phyloP scores from a whole-genome alignment of 78 protist genomes.

The slime mould (Dictyostelium discoideum) region DNA sequence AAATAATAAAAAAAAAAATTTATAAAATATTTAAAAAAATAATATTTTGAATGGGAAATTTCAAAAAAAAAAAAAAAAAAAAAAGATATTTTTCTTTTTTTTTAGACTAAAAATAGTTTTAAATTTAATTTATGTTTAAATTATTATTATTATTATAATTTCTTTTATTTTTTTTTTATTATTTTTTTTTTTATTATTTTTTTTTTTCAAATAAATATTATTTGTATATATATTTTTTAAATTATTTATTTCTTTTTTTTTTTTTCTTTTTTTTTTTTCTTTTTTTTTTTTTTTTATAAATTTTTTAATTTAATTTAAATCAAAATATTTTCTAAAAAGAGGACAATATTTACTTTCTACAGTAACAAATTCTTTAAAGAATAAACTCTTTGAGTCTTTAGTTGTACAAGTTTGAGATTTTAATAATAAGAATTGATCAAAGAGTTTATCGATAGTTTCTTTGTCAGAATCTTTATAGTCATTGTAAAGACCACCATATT shows the following conservation, averaged over 20 bases:
- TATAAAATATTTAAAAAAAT: too few species aligned
- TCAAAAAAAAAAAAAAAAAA: not conserved
- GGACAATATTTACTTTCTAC: not conserved
- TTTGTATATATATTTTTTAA: not conserved
- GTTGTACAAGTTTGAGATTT: slow-evolving; percentile 18
- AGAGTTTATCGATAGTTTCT: not conserved
- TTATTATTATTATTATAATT: too few species aligned
- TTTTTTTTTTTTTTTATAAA: not conserved
- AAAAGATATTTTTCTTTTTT: too few species aligned
- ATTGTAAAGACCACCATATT: not conserved
- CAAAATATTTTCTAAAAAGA: not conserved
- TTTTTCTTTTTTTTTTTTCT: too few species aligned
- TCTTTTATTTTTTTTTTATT: not conserved
- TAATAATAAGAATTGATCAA: not conserved
- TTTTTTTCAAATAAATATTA: not conserved
- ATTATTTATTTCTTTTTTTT: too few species aligned
- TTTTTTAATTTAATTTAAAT: not conserved
- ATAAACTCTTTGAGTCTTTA: not conserved
- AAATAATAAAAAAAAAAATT: too few species aligned
- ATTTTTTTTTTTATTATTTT: not conserved
- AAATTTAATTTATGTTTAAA: too few species aligned
- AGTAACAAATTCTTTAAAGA: not conserved
- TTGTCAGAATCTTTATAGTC: not conserved
- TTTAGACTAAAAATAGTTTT: not conserved
- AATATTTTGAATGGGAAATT: not conserved